These are phyloP conservation scores for Wallacemonas sp. DNA, from an alignment of 208 protist genomes.

Conservation along the genomic window DNA sequence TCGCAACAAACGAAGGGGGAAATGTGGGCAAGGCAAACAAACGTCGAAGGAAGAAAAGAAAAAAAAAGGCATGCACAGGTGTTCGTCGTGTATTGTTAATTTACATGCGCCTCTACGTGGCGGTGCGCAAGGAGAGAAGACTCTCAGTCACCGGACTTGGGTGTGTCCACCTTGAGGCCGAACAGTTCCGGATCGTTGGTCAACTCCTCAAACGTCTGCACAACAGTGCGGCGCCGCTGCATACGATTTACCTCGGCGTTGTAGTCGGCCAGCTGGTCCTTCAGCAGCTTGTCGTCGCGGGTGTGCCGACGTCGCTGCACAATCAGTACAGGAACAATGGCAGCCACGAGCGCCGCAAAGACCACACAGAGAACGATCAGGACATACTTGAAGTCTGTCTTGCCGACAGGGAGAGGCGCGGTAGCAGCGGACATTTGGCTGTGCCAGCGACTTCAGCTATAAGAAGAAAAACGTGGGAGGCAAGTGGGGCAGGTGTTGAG, in stretches of 20 bases:
- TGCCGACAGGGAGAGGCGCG: background rate
- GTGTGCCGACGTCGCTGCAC: slow-evolving; percentile 6
- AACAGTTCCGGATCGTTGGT: slow-evolving; percentile 2
- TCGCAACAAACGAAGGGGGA: too few species aligned
- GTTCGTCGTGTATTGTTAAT: background rate
- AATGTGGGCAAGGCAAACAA: too few species aligned
- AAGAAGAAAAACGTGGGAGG: too few species aligned
- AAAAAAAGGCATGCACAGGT: too few species aligned
- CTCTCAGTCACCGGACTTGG: background rate
- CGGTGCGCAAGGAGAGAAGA: too few species aligned
- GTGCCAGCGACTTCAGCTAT: background rate
- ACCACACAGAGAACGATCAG: background rate
- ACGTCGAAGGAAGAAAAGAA: too few species aligned
- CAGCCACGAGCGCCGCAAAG: background rate
- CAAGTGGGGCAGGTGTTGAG: too few species aligned
- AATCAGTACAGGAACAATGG: background rate
- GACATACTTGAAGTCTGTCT: slow-evolving; percentile 1
- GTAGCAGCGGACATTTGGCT: background rate
- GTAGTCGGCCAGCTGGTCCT: background rate
- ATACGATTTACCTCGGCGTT: background rate
- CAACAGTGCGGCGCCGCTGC: background rate
- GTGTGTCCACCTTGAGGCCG: background rate
- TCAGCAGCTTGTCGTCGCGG: background rate
- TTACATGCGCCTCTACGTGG: too few species aligned
- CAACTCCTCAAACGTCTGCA: background rate